These are phyloP conservation scores for Penicillium canariense DNA, from an alignment of 495 filamentous ascomycete species.

Conservation along the genomic window DNA sequence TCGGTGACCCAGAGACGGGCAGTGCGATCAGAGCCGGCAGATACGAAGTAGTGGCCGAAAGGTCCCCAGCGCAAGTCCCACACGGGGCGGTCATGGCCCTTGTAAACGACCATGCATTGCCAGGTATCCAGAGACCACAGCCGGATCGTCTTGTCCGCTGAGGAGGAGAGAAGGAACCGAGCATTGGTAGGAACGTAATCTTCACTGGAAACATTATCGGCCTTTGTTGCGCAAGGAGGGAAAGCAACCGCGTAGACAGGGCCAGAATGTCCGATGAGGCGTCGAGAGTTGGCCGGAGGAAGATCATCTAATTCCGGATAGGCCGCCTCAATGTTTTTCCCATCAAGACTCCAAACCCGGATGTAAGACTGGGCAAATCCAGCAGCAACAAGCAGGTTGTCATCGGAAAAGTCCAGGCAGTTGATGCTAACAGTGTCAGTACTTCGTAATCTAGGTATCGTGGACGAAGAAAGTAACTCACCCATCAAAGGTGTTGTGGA, in stretches of 20 bases:
- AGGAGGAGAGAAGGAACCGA: constrained; percentile 79
- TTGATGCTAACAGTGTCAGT: constrained; percentile 62
- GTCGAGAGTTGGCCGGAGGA: constrained; percentile 63
- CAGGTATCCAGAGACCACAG: constrained; percentile 91
- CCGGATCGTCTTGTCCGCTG: constrained; percentile 80
- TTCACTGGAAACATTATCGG: constrained; percentile 44
- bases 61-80: constrained; percentile 91
- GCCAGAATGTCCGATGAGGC: constrained; percentile 87
- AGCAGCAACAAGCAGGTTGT: constrained; percentile 76
- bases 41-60: constrained; percentile 92
- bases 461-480: constrained; percentile 41
- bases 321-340: constrained; percentile 56
- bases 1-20: constrained; percentile 89
- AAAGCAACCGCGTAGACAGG: constrained; percentile 89
- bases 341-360: constrained; percentile 85
- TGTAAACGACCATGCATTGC: constrained; percentile 88
- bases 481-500: constrained; percentile 92
- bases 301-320: constrained; percentile 40
- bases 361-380: constrained; percentile 94
- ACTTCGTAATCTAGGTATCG: background rate
- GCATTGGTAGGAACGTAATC: constrained; percentile 57
- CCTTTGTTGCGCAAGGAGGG: constrained; percentile 66
- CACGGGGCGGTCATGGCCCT: constrained; percentile 82
- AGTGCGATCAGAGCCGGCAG: constrained; percentile 80
- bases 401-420: constrained; percentile 89